Evolutionary conservation across 176 grass and related monocot species (phyloP).

Genomic region (Phoenix dactylifera): DNA sequence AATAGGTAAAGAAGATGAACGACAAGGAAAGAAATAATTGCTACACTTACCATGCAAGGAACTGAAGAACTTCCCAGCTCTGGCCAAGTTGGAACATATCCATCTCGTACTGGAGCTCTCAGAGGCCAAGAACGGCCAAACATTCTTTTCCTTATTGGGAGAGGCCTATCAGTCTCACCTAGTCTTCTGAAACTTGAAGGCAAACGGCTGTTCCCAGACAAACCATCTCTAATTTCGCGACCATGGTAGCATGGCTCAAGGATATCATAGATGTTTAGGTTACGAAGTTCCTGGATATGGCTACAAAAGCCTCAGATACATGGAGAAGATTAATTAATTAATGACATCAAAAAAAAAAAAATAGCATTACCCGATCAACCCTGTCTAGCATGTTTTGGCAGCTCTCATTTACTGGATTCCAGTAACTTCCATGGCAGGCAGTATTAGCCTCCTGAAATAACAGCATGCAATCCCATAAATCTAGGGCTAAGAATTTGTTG

Average conservation of each 20-base stretch:
- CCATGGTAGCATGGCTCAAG: conserved; percentile 91
- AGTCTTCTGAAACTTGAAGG: conserved; percentile 75
- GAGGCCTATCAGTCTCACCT: conserved; percentile 53
- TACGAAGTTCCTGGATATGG: conserved; percentile 25
- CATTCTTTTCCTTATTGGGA: conserved; percentile 86
- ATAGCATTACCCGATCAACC: conserved; percentile 48
- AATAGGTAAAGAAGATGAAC: too few species aligned
- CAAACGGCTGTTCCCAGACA: conserved; percentile 17
- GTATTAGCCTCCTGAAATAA: conserved; percentile 43
- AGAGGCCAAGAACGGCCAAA: conserved; percentile 88
- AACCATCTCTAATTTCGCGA: conserved; percentile 24
- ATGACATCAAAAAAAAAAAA: neutral
- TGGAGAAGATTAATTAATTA: conserved; percentile 2
- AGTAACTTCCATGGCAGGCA: conserved; percentile 69
- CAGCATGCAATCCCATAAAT: neutral
- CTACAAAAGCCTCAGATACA: conserved; percentile 17
- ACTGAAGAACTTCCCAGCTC: conserved; percentile 59
- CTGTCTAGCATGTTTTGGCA: conserved; percentile 31
- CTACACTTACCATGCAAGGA: conserved; percentile 72
- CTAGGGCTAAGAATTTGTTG: too few species aligned
- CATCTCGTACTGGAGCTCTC: conserved; percentile 71
- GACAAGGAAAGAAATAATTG: too few species aligned
- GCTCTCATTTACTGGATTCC: conserved; percentile 28
- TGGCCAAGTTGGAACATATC: conserved; percentile 71
- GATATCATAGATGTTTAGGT: conserved; percentile 81